These are phyloP conservation scores for Arachis monticola DNA, from an alignment of 331 rosid genomes.

Conservation along the genomic window DNA sequence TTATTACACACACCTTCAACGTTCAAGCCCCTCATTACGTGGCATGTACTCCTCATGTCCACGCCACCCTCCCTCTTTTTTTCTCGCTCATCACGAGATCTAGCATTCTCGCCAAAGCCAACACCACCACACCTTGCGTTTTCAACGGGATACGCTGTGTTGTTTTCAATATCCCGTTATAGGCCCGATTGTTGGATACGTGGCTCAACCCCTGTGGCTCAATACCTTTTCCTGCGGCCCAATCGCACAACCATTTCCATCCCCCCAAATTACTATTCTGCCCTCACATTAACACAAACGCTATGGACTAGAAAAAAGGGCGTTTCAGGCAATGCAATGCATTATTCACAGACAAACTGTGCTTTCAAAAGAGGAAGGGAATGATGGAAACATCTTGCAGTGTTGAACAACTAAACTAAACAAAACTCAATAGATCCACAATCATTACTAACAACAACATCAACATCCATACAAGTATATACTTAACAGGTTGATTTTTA, in stretches of 20 bases:
- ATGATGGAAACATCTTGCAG: slow-evolving; percentile 36
- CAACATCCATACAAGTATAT: neutral
- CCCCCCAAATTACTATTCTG: neutral
- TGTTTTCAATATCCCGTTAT: neutral
- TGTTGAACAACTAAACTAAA: too few species aligned
- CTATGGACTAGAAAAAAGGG: neutral
- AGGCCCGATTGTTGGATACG: slow-evolving; percentile 37
- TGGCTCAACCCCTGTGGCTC: slow-evolving; percentile 36
- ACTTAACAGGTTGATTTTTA: neutral
- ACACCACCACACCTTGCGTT: neutral
- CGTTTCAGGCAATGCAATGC: slow-evolving; percentile 5
- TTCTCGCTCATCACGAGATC: too few species aligned
- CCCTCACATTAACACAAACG: neutral
- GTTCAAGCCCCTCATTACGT: slow-evolving; percentile 26
- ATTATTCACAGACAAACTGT: neutral
- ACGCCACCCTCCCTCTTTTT: slow-evolving; percentile 32
- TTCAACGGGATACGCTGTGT: neutral
- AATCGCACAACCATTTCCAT: neutral
- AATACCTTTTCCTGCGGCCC: slow-evolving; percentile 8
- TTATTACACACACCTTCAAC: slow-evolving; percentile 17
- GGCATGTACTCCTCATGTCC: slow-evolving; percentile 39
- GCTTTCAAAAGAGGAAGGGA: neutral
- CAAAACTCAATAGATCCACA: slow-evolving; percentile 3
- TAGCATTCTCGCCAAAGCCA: too few species aligned
- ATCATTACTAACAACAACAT: neutral